Evolutionary conservation across 2,329 filamentous ascomycete genomes (phyloP), one percentile per base, ranked within the genome.

Genomic region (Aspergillus intermedius): DNA sequence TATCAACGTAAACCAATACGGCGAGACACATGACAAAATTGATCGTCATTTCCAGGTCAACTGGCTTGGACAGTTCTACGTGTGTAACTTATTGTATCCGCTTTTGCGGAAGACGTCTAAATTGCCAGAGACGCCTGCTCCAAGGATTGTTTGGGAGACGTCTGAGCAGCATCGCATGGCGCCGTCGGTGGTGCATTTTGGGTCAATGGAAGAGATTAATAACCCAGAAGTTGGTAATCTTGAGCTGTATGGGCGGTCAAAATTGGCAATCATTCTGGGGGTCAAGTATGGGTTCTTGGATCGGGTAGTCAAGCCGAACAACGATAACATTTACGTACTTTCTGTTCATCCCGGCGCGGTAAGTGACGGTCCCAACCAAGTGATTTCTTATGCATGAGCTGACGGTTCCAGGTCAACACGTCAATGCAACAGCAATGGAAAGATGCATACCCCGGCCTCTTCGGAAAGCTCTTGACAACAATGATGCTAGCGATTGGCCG

Each of bases 381-480:
- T 15, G 28, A 13, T 7, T 19, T 30, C 35, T 35, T 5, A 35
- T 35, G 42, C 39, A 21, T 44, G 2, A 34, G 17, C 5, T n/a
- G 19, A 8, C 30, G 8, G 4, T 23, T 32, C 13, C 12, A 73
- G 71, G 71, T 74, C 19, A 74, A 71, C 6, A 74, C 72, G 0
- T 62, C 63, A 3, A 74, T 74, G 66, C 70, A 74, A 46, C 61
- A 74, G 45, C 71, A 75, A 49, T 75, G 70, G 70, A 74, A 74
- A 49, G 69, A 72, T 13, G 71, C 72, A 0, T 74, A 74, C 41
- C 72, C 71, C 0, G 70, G 71, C 0, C 54, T 75, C 0, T 62
- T 65, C 0, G 72, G 73, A 1, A 67, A 66, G 22, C 52, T 74
- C 1, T 49, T 73, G 2, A 63, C 67, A 0, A 67, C 58, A 49